Evolutionary conservation across 129 eudicot genomes (phyloP).

Genomic region (Ambrosia artemisiifolia): DNA sequence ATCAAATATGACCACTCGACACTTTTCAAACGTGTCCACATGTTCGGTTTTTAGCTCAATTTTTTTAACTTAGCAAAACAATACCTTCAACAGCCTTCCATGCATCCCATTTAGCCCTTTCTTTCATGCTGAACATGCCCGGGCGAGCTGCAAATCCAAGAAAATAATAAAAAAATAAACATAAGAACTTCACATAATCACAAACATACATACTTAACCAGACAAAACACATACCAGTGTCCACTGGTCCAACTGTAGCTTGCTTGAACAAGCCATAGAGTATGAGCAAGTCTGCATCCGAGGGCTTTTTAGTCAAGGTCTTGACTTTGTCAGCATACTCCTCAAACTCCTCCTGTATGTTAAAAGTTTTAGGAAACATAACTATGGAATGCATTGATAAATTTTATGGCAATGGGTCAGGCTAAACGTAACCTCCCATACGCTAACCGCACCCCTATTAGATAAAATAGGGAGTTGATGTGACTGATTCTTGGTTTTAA

Average conservation of each 20-base stretch:
- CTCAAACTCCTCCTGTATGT: constrained; percentile 83
- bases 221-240: constrained; percentile 51
- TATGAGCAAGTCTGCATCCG: constrained; percentile 63
- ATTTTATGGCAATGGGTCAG: too few species aligned
- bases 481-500: too few species aligned
- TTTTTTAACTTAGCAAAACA: not conserved
- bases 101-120: constrained; percentile 96
- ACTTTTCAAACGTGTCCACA: not conserved
- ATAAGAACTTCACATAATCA: not conserved
- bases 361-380: not conserved
- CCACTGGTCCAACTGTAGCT: constrained; percentile 79
- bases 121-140: constrained; percentile 80
- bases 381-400: too few species aligned
- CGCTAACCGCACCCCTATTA: too few species aligned
- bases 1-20: not conserved
- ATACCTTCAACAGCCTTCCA: constrained; percentile 96
- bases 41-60: not conserved
- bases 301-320: constrained; percentile 57
- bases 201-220: not conserved
- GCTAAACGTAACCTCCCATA: too few species aligned
- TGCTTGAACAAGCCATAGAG: constrained; percentile 91
- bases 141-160: constrained; percentile 69
- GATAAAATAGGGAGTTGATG: too few species aligned
- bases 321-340: constrained; percentile 81
- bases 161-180: not conserved